Evolutionary conservation across 1,284 basidiomycete genomes (phyloP), one percentile per base, ranked within the genome.

Genomic region (Thecaphora thlaspeos): DNA sequence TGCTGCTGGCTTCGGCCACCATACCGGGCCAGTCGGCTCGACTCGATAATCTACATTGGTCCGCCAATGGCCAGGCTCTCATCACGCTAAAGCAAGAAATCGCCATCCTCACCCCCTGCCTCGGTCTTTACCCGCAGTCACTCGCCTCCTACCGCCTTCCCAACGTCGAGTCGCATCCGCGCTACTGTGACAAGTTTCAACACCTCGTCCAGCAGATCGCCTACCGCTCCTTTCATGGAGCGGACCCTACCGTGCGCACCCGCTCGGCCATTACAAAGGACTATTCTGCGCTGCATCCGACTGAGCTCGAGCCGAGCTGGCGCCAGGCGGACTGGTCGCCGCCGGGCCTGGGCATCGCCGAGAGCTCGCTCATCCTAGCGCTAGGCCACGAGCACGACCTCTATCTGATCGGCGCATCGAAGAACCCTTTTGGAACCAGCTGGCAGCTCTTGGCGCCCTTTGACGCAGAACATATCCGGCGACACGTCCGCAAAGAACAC

Each of bases 321-420:
- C 34, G 28, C 15, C 53, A 51, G 12, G 62, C 62, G 4, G 43
- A 46, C 47, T 65, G 62, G 62, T 65, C 62, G 14, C 57, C 46
- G 30, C 51, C 62, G 5, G 51, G 58, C 17, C 42, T 65, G 38
- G 62, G 62, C 3, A 43, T 57, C 14, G 38, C 57, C 22, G 51
- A 43, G 41, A 55, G 58, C 51, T 65, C 57, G 17, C 47, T 65
- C 22, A 55, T 65, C 38, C 49, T 61, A 11, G 58, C 57, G 42
- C 41, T 47, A 30, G 58, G 43, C 43, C 61, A 58, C 22, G 62
- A 65, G 48, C 26, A 51, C 14, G 62, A 65, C 24, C 62, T 65
- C 9, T 57, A 53, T 46, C 32, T 64, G 3, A 42, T 64, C 10
- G 61, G 56, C 18, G 56, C 61, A 14, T 47, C 61, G 12, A 24